Conservation (phyloP, 2,329 filamentous ascomycete genomes). For the Clonostachys sp. region DNA sequence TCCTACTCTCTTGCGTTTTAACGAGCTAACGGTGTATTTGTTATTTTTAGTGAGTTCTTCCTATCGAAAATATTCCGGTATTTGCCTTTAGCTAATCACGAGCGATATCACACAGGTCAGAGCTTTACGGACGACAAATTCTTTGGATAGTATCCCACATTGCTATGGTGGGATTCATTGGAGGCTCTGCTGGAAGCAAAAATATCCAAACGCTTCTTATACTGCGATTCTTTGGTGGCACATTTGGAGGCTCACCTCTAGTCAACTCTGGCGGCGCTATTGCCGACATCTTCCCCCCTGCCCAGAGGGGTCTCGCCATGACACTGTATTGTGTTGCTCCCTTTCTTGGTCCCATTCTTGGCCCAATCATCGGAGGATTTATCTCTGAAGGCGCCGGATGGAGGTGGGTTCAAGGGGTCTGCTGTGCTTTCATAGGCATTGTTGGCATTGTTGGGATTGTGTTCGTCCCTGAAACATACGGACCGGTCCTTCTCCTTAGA, state of each 20-base stretch:
- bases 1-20: no score
- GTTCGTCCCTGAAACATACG: constrained; percentile 28
- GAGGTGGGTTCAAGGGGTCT: constrained; percentile 36
- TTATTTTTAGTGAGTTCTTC: no score
- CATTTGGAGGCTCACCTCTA: constrained; percentile 50
- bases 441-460: constrained; percentile 21
- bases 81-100: background rate
- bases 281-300: constrained; percentile 48
- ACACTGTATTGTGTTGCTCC: constrained; percentile 57
- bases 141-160: constrained; percentile 48
- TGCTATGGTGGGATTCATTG: constrained; percentile 25
- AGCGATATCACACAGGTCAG: constrained; percentile 22
- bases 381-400: constrained; percentile 49
- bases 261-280: constrained; percentile 52
- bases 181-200: constrained; percentile 40
- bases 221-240: constrained; percentile 55
- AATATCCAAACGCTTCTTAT: constrained; percentile 52
- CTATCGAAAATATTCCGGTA: no score
- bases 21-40: no score
- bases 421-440: constrained; percentile 39
- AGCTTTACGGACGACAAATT: constrained; percentile 50
- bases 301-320: constrained; percentile 45
- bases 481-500: constrained; percentile 24
- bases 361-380: constrained; percentile 60
- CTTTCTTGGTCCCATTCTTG: constrained; percentile 57